Evolutionary conservation across 768 basidiomycete genomes (phyloP), one percentile per base, ranked within the genome.

Genomic region (Naematelia encephala): DNA sequence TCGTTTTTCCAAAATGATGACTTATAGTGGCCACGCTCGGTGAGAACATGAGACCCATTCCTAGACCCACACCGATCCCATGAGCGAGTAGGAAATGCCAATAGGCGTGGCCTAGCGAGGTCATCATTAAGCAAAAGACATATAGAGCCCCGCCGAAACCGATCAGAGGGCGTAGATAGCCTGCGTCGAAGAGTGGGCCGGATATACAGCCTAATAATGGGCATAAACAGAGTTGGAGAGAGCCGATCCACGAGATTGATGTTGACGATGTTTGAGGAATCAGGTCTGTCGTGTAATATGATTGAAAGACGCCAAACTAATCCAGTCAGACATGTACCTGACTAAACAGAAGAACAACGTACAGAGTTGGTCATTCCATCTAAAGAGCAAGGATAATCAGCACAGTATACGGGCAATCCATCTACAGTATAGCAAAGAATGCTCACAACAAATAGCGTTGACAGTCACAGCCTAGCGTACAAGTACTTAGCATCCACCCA

Each of bases 361-460:
- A 65, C 63, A 13, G 67, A 64, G 50, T 64, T 68, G 11, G 67
- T 68, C 67, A 68, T 68, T n/a, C 67, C 67, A 50, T 68, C 67
- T 68, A 26, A 3, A 5, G 21, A 23, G 11, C 27, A 4, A 50
- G 25, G 51, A 48, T 39, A 49, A 43, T 13, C n/a, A 19, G 45
- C 11, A 14, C 19, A 22, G 13, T 47, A 8, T n/a, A 1, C 14
- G 14, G n/a, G 22, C n/a, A 21, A n/a, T n/a, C n/a, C 16, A 39
- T 8, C 34, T 16, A 8, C 16, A 16, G 34, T 39, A 16, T 39
- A 16, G 34, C 34, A 50, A 21, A 19, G 1, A 27, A 47, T 22
- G 26, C 64, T 66, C 34, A 66, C 64, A 66, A 47, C 64, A 66
- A 29, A 66, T 62, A 25, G 50, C 26, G 28, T 64, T 64, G 29